Percentiles rank a stretch among this genome's conserved stretches.
Conservation (phyloP, 257 asterid genomes). For the Jaltomata sinuosa region DNA sequence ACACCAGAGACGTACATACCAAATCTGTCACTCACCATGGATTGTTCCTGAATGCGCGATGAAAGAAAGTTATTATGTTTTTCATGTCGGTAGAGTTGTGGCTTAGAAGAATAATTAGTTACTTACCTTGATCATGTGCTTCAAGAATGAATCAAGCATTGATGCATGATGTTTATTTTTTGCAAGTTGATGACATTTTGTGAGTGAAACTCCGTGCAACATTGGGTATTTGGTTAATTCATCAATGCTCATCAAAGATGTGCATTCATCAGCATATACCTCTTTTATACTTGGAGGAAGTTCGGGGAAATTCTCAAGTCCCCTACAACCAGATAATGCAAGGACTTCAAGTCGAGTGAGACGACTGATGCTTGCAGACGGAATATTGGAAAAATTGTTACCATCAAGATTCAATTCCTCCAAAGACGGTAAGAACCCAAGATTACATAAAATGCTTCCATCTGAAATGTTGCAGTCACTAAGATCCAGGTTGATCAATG, state of each 20-base stretch:
- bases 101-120: neutral
- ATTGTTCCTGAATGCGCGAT: neutral
- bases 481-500: slow-evolving; percentile 1
- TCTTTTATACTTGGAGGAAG: neutral
- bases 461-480: neutral
- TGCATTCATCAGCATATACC: neutral
- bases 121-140: neutral
- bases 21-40: neutral
- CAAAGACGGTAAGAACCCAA: neutral
- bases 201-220: neutral
- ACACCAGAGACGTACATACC: neutral
- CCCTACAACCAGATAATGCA: neutral
- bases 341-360: slow-evolving; percentile 5
- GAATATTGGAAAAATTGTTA: neutral
- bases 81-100: too few species aligned
- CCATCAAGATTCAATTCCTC: neutral
- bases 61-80: too few species aligned
- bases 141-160: neutral
- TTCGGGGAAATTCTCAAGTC: neutral
- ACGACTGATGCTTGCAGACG: neutral
- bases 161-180: neutral
- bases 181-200: neutral
- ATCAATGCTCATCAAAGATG: slow-evolving; percentile 1
- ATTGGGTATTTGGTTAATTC: neutral
- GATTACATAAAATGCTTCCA: neutral